Evolutionary conservation across 345 rosid species (phyloP), one percentile per base, ranked within the genome.

Genomic region (Aethionema arabicum): DNA sequence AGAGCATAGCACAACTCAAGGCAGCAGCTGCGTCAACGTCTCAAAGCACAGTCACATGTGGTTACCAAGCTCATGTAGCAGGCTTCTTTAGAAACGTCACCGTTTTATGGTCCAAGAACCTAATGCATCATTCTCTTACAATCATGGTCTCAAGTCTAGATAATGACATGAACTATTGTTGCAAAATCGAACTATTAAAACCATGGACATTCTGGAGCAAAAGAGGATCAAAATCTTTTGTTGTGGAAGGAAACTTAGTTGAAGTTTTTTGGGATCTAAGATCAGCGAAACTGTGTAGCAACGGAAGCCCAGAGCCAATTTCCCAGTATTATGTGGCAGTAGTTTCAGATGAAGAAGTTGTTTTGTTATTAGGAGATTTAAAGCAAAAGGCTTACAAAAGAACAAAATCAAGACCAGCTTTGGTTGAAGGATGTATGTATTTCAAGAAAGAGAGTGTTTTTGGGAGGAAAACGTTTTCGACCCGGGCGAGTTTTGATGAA

Each of bases 151-250:
- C 83, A 32, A 82, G 81, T 64, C 47, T 80, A 7, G 83, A 85
- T 56, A 87, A 85, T 5, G 85, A 82, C 27, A 64, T 70, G 39
- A 84, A 73, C 35, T 77, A 79, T 38, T 74, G 75, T 2, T 82
- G 83, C 70, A 87, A 83, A 78, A 68, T 90, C 38, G 95, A 90
- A 61, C 81, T 90, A 6, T 61, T 65, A 13, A 90, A 85, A 80
- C 93, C 97, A 0, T 90, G 97, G 97, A 82, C 79, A 16, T 90
- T 87, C 29, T 90, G 97, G 97, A 85, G 80, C 80, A 87, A 83
- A 63, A 87, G 82, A 73, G 96, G 98, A 4, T 77, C 72, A 49
- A 90, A 90, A 42, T 73, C 90, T 0, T 79, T 87, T 0, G 83
- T 73, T 11, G 83, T 87, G 0, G 95, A 87, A 49, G 82, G 90